Evolutionary conservation across 1,284 basidiomycete genomes (phyloP).

Genomic region (Pascua sp.): DNA sequence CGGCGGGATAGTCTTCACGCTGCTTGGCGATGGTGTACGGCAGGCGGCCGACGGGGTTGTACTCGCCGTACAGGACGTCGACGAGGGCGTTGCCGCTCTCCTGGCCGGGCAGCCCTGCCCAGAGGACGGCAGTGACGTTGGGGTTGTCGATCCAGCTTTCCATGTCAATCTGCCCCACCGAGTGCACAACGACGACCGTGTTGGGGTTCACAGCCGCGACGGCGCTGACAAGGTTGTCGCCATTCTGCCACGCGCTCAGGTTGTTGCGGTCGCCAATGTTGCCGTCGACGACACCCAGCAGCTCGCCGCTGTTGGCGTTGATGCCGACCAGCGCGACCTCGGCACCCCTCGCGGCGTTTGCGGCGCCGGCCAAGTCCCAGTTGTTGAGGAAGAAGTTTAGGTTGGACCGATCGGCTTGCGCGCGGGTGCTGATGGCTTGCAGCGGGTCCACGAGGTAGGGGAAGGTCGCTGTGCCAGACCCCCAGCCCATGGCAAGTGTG

Average conservation of each 20-base stretch:
- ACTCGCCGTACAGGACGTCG: slow-evolving; percentile 56
- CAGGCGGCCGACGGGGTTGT: slow-evolving; percentile 70
- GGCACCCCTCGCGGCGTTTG: slow-evolving; percentile 54
- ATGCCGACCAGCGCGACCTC: slow-evolving; percentile 66
- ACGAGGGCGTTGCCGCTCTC: slow-evolving; percentile 72
- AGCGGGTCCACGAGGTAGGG: slow-evolving; percentile 57
- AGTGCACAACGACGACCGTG: slow-evolving; percentile 78
- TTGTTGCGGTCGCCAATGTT: slow-evolving; percentile 66
- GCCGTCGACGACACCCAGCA: slow-evolving; percentile 69
- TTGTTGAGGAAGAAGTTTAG: slow-evolving; percentile 59
- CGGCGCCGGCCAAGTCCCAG: slow-evolving; percentile 58
- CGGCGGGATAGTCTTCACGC: slow-evolving; percentile 60
- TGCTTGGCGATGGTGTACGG: slow-evolving; percentile 77
- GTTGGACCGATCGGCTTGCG: slow-evolving; percentile 57
- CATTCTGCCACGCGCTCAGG: slow-evolving; percentile 72
- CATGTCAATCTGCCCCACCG: slow-evolving; percentile 67
- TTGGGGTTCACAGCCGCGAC: slow-evolving; percentile 57
- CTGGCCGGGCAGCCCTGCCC: slow-evolving; percentile 58
- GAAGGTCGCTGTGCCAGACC: slow-evolving; percentile 59
- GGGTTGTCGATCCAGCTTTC: slow-evolving; percentile 69
- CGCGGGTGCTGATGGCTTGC: slow-evolving; percentile 63
- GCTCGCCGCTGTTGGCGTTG: slow-evolving; percentile 69
- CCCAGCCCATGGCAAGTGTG: slow-evolving; percentile 81
- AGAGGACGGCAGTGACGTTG: slow-evolving; percentile 58
- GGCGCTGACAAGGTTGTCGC: slow-evolving; percentile 55